Base-by-base conservation (phyloP, 1,284 basidiomycete genomes). In the Clitocybe nebularis region DNA sequence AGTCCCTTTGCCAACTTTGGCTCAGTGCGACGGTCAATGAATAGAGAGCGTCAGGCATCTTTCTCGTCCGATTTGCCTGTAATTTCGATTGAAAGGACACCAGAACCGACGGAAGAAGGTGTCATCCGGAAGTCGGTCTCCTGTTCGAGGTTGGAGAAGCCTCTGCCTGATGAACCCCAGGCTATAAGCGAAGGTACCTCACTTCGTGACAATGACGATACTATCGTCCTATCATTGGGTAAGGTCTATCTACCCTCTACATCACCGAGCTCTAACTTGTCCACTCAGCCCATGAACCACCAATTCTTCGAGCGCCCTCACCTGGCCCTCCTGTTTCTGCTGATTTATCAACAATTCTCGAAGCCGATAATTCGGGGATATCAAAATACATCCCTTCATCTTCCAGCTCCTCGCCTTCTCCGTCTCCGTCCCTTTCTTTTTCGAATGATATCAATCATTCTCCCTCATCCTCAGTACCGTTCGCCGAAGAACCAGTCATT, bases 311-410 rank as follows among this genome's bases (percentile, higher is more conserved):
- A 41, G 62, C 59, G 13, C 64, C 64, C 25, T 64, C 63, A 8
- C 63, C 67, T 41, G 61, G 59, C 11, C 65, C 66, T 32, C 62
- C 63, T 16, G 60, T 67, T 7, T 63, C 64, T 17, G 66, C 72
- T 4, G 83, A 85, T 46, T 65, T 85, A 25, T 86, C 83, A 3
- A 85, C 79, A 1, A 87, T 87, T 43, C 67, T 85, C 10, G 83
- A 87, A 58, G 77, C 79, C 1, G 84, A 87, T 50, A 79, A 72
- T 16, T 87, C 84, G n/a, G 80, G 80, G 4, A 68, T 84, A 8
- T 85, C 81, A 0, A 80, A 72, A 49, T 69, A 79, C 49, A 50
- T 76, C 20, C 77, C 74, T 0, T 52, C 55, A 17, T 24, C 52
- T n/a, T 44, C 53, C 11, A 25, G 51, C 7, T 40, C 51, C 10